A percentile compares a stretch with the other conserved stretches of the same genome.
phyloP scores from a whole-genome alignment of 2,329 filamentous ascomycete genomes.

The Phaeosphaeria sp. region DNA sequence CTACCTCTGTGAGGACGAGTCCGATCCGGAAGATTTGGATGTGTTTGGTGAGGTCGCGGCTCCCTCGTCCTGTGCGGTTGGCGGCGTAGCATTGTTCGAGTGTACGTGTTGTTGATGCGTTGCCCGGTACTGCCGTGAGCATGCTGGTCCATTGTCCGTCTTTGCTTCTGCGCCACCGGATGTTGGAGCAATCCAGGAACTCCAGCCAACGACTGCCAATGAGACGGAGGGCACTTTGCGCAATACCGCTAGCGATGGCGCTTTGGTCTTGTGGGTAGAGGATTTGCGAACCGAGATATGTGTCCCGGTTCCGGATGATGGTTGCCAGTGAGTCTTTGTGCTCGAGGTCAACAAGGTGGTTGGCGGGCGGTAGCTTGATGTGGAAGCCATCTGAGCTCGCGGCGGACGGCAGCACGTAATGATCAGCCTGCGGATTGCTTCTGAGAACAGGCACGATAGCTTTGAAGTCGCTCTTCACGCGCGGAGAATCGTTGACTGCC shows the following conservation, averaged over 20 bases:
- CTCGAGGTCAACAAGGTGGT: conserved; percentile 28
- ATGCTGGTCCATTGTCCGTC: conserved; percentile 30
- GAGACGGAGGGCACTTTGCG: conserved; percentile 26
- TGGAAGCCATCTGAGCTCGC: conserved; percentile 26
- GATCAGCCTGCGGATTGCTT: conserved; percentile 7
- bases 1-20: conserved; percentile 31
- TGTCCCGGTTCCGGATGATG: conserved; percentile 18
- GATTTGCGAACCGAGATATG: conserved; percentile 23
- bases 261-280: conserved; percentile 33
- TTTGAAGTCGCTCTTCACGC: conserved; percentile 17
- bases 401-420: conserved; percentile 27
- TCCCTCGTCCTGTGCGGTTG: conserved; percentile 9
- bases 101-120: conserved; percentile 14
- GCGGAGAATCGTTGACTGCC: conserved; percentile 15
- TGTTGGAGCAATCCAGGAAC: conserved; percentile 28
- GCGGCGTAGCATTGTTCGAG: conserved; percentile 18
- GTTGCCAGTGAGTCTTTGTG: conserved; percentile 30
- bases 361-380: conserved; percentile 22
- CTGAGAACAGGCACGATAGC: conserved; percentile 19
- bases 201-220: conserved; percentile 34
- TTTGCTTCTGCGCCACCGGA: conserved; percentile 30
- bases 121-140: conserved; percentile 25
- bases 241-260: conserved; percentile 30
- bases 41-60: conserved; percentile 24
- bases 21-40: conserved; percentile 37